Conservation (phyloP, 2,329 filamentous ascomycete genomes). For the Alternaria infectoria region DNA sequence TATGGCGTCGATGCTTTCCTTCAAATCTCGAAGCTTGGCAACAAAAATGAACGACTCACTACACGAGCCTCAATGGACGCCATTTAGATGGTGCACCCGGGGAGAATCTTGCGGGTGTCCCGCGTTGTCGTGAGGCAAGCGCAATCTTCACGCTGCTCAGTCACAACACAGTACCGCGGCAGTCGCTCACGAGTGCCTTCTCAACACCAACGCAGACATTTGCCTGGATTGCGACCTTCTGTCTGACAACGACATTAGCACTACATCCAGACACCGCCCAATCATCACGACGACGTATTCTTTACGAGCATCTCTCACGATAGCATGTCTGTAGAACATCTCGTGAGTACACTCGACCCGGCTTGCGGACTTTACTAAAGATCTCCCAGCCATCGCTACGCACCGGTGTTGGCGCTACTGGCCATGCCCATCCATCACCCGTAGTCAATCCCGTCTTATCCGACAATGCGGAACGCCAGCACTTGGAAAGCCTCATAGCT, state of each 20-base stretch:
- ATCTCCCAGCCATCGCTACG: constrained; percentile 6
- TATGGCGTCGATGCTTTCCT: constrained; percentile 96
- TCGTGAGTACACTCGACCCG: neutral
- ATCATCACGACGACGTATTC: constrained; percentile 4
- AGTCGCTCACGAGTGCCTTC: neutral
- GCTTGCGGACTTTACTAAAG: neutral
- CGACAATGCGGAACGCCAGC: neutral
- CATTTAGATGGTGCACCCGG: constrained; percentile 40
- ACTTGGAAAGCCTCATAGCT: constrained; percentile 11
- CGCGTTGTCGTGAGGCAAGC: neutral
- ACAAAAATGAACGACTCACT: constrained; percentile 94
- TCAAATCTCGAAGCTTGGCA: constrained; percentile 94
- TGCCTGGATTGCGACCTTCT: neutral
- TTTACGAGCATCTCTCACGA: constrained; percentile 9
- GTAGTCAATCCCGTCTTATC: neutral
- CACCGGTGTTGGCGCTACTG: neutral
- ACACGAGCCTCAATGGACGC: constrained; percentile 61
- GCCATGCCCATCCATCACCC: constrained; percentile 27
- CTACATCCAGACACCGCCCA: neutral
- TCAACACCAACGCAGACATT: neutral
- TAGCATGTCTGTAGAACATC: constrained; percentile 3
- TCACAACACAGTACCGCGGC: neutral
- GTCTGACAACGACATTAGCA: neutral
- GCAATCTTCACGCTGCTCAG: neutral
- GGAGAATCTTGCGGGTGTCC: neutral